A percentile compares a stretch with the other conserved stretches of the same genome.
phyloP scores from a whole-genome alignment of 306 rosid genomes.

The Prosopis cineraria region DNA sequence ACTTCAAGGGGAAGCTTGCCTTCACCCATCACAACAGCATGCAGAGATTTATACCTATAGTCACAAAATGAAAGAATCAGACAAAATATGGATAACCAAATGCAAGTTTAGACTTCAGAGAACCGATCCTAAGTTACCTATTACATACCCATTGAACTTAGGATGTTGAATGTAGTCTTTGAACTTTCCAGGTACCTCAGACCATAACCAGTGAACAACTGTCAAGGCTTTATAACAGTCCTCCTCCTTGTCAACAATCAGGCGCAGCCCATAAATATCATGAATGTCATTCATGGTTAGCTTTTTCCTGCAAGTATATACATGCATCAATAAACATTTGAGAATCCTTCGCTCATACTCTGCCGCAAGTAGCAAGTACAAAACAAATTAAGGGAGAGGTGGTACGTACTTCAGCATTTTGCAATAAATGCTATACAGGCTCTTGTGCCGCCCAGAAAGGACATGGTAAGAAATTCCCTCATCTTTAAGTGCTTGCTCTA shows the following conservation, averaged over 20 bases:
- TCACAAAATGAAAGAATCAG: slow-evolving; percentile 36
- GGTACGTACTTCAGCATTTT: slow-evolving; percentile 84
- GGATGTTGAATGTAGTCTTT: slow-evolving; percentile 86
- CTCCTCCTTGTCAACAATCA: slow-evolving; percentile 87
- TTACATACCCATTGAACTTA: slow-evolving; percentile 86
- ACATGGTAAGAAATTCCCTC: slow-evolving; percentile 75
- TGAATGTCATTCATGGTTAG: slow-evolving; percentile 83
- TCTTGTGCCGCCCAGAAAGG: slow-evolving; percentile 88
- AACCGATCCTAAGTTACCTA: background rate
- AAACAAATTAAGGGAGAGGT: slow-evolving; percentile 26
- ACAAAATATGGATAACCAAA: background rate
- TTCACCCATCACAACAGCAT: slow-evolving; percentile 88
- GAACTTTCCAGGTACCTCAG: slow-evolving; percentile 83
- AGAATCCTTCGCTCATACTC: slow-evolving; percentile 4
- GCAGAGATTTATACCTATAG: slow-evolving; percentile 83
- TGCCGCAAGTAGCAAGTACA: background rate
- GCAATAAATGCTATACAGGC: slow-evolving; percentile 83
- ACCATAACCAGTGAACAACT: slow-evolving; percentile 79
- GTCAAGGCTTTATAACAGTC: slow-evolving; percentile 85
- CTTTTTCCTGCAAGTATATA: slow-evolving; percentile 72
- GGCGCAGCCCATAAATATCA: slow-evolving; percentile 89
- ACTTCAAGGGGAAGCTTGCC: slow-evolving; percentile 85
- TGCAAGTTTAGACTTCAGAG: slow-evolving; percentile 18
- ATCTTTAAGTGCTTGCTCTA: slow-evolving; percentile 75
- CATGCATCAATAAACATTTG: slow-evolving; percentile 12